Evolutionary conservation across 768 basidiomycete genomes (phyloP), one percentile per base, ranked within the genome.

Genomic region (Russula sp.): DNA sequence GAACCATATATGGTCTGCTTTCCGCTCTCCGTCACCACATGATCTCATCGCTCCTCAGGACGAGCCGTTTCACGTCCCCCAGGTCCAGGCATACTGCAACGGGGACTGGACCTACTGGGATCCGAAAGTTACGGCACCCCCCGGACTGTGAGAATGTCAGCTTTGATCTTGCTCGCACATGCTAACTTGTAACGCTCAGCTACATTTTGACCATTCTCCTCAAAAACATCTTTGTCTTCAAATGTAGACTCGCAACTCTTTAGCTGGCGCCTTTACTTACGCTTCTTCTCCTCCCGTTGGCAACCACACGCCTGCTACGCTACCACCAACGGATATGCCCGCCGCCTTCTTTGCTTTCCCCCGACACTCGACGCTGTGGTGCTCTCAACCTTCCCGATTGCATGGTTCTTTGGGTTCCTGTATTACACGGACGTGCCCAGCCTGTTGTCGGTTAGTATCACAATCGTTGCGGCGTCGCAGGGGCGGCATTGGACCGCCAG

Each of bases 341-440:
- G 30, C 84, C 87, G 42, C 67, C 75, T 11, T 81, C 84, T 7
- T 68, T 83, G 54, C 70, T 88, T 46, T 70, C 80, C 24, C 0
- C 88, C 90, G 5, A 79, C 78, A 16, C 63, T 77, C 14, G 87
- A 93, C 69, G 84, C 87, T 1, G 69, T 92, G 61, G 76, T 89
- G 46, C 72, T 93, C 48, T 81, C 90, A 10, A 71, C 78, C 10
- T 95, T 97, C 70, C 95, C 96, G 3, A 79, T 94, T 34, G 84
- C 85, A 13, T 94, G 87, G 85, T 98, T 97, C 79, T 96, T 92
- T 74, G 88, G 87, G 0, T 92, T 93, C 72, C 77, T 98, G 10
- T 98, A 94, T 74, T 97, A 98, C 74, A 98, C 96, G 11, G 95
- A 98, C 67, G 82, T 92, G 20, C 91, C 88, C 6, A 89, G 90